Conservation (phyloP, 1,284 basidiomycete species). For the Cryptococcus floricola region DNA sequence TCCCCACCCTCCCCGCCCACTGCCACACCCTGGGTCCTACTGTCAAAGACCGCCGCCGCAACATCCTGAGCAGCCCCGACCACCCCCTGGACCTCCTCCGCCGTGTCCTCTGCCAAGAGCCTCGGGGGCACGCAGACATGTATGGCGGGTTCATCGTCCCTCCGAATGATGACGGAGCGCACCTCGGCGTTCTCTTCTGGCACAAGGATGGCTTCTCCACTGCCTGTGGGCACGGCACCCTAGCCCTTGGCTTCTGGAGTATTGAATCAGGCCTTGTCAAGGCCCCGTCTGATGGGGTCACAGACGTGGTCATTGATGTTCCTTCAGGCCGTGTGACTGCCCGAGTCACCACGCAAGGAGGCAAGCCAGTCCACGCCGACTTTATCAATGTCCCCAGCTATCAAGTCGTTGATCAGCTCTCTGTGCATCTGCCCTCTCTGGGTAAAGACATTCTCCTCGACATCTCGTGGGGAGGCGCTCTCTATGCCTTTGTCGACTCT, state of each 20-base stretch:
- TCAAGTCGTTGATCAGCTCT: too few species aligned
- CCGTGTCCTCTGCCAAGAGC: conserved; percentile 37
- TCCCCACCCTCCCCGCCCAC: conserved; percentile 8
- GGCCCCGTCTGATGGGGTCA: not conserved
- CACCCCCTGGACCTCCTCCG: conserved; percentile 22
- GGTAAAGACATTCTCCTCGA: too few species aligned
- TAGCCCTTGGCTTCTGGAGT: conserved; percentile 53
- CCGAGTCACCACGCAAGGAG: too few species aligned
- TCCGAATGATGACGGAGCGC: conserved; percentile 46
- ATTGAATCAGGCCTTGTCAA: conserved; percentile 32
- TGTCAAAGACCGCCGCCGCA: too few species aligned
- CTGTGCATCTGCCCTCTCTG: too few species aligned
- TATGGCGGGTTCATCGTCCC: conserved; percentile 53
- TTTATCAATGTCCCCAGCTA: too few species aligned
- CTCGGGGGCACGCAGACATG: conserved; percentile 54
- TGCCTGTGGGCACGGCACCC: conserved; percentile 55
- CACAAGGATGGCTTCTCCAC: conserved; percentile 56
- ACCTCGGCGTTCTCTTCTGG: conserved; percentile 53
- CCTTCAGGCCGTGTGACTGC: too few species aligned
- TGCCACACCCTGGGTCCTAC: not conserved
- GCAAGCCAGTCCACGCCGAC: too few species aligned
- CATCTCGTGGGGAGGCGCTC: too few species aligned
- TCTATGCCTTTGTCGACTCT: too few species aligned
- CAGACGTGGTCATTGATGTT: conserved; percentile 9
- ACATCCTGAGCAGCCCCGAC: not conserved